Conservation (phyloP, 345 rosid species). For the Bruguiera gymnorhiza region DNA sequence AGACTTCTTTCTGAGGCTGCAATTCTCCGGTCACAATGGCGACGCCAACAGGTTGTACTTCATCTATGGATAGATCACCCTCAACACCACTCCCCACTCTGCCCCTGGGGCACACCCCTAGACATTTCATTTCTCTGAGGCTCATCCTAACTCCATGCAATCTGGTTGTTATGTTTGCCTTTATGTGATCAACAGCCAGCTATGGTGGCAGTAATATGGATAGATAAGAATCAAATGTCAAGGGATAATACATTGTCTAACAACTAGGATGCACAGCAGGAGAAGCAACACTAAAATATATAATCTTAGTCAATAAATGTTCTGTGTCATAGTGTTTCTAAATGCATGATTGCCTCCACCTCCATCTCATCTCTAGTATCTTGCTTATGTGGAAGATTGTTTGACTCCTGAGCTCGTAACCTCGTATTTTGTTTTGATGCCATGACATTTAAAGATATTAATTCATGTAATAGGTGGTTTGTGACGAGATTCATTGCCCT, state of each 20-base stretch:
- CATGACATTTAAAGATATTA: no score
- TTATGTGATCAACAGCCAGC: no score
- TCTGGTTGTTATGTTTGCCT: no score
- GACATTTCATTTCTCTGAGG: no score
- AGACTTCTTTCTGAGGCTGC: constrained; percentile 80
- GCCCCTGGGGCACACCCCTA: no score
- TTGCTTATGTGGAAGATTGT: neutral
- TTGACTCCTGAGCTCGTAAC: neutral
- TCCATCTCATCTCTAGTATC: neutral
- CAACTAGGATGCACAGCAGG: neutral
- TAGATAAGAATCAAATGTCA: no score
- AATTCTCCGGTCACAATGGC: constrained; percentile 69
- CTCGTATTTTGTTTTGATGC: no score
- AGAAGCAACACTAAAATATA: neutral
- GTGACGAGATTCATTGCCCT: neutral
- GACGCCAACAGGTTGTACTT: constrained; percentile 68
- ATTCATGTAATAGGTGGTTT: neutral
- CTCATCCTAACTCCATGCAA: no score
- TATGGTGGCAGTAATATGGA: no score
- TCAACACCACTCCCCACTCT: no score
- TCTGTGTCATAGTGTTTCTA: no score
- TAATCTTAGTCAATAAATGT: neutral
- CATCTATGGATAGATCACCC: neutral
- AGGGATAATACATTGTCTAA: no score
- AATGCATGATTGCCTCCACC: neutral